Percentiles rank a stretch among this genome's conserved stretches.
These are phyloP conservation scores for Avena atlantica DNA, from an alignment of 176 grass and related monocot genomes.

Conservation along the genomic window DNA sequence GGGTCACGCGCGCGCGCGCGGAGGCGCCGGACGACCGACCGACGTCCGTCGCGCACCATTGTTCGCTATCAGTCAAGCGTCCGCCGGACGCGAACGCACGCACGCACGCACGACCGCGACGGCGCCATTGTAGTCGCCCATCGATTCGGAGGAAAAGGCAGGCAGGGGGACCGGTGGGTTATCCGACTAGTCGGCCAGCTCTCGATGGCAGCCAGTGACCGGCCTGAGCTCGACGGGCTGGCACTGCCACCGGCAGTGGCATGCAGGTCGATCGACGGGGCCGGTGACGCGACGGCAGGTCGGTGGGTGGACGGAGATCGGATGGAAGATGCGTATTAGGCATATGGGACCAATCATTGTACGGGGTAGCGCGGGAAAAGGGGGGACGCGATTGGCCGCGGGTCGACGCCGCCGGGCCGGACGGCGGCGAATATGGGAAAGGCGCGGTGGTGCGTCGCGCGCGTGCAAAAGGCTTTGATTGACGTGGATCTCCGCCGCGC, in stretches of 20 bases:
- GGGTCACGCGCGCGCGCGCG: background rate
- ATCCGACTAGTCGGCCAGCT: background rate
- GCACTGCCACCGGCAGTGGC: background rate
- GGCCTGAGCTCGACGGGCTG: background rate
- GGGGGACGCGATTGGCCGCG: background rate
- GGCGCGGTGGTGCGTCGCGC: background rate
- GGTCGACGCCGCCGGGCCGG: background rate
- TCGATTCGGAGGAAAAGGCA: background rate
- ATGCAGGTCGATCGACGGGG: background rate
- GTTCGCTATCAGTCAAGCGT: background rate
- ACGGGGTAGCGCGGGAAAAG: background rate
- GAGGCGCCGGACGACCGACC: background rate
- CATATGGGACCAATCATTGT: background rate
- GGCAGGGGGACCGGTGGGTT: background rate
- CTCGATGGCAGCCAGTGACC: background rate
- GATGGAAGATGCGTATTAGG: background rate
- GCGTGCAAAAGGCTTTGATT: background rate
- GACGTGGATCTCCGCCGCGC: background rate
- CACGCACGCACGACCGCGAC: background rate
- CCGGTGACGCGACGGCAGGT: background rate
- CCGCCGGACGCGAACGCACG: background rate
- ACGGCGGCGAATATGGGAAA: constrained; percentile 4
- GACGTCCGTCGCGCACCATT: constrained; percentile 1
- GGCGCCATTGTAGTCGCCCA: background rate
- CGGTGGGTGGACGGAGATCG: background rate